A percentile compares a stretch with the other conserved stretches of the same genome.
Conservation (phyloP, 2,329 filamentous ascomycete genomes). For the Cladosporium sp. region DNA sequence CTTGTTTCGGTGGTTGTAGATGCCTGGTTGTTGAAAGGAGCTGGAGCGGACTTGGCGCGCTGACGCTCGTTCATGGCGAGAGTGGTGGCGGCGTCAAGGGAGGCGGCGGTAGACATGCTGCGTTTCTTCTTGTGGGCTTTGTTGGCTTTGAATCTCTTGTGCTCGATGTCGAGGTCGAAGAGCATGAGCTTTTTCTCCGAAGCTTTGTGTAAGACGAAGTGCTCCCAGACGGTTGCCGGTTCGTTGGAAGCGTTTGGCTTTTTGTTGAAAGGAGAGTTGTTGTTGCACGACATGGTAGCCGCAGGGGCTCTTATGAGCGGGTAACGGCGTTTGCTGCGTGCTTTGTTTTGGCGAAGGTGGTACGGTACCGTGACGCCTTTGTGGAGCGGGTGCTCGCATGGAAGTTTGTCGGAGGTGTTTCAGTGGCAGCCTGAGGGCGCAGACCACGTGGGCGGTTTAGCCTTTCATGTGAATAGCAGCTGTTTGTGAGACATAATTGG, state of each 20-base stretch:
- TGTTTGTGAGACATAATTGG: neutral
- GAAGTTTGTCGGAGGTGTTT: neutral
- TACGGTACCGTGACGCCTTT: neutral
- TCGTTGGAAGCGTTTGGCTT: neutral
- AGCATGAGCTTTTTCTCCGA: slow-evolving; percentile 2
- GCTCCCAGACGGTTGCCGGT: slow-evolving; percentile 5
- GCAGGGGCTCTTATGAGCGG: neutral
- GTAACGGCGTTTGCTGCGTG: neutral
- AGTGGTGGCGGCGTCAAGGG: neutral
- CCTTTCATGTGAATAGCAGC: neutral
- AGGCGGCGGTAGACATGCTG: neutral
- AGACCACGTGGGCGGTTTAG: neutral
- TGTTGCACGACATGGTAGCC: slow-evolving; percentile 14
- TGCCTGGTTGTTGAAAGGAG: neutral
- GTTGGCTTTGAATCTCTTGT: neutral
- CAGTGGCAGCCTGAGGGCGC: neutral
- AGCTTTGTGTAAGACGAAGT: slow-evolving; percentile 2
- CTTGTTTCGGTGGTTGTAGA: neutral
- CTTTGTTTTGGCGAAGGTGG: neutral
- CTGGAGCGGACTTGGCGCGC: neutral
- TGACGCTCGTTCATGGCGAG: neutral
- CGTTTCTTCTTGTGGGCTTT: neutral
- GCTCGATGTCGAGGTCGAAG: slow-evolving; percentile 14
- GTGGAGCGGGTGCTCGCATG: neutral
- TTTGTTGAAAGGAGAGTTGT: neutral